Evolutionary conservation across 768 basidiomycete genomes (phyloP).

Genomic region (Tricholoma sp.): DNA sequence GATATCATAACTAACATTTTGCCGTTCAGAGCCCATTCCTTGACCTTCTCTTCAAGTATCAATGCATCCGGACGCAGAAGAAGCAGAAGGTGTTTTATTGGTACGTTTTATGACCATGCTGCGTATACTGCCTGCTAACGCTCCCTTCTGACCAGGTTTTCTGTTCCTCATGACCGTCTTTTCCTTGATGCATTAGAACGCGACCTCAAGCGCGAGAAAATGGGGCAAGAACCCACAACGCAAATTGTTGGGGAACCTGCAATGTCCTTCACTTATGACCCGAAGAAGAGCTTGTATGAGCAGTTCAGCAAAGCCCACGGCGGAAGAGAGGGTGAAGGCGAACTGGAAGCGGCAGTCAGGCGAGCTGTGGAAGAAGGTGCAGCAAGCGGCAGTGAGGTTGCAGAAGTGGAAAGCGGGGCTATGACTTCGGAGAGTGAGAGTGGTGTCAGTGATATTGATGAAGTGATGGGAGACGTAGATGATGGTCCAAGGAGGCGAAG

Average conservation of each 20-base stretch:
- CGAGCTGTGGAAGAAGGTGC: constrained; percentile 26
- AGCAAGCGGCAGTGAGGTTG: constrained; percentile 5
- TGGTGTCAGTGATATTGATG: constrained; percentile 17
- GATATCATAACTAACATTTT: constrained; percentile 31
- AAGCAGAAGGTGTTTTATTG: constrained; percentile 99
- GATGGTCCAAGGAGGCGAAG: constrained; percentile 11
- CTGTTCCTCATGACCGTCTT: constrained; percentile 93
- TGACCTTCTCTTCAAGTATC: constrained; percentile 91
- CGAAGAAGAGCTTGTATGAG: constrained; percentile 80
- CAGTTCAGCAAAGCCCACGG: constrained; percentile 62
- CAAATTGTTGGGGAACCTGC: constrained; percentile 72
- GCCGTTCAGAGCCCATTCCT: constrained; percentile 75
- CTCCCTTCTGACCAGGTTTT: constrained; percentile 59
- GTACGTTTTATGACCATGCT: constrained; percentile 37
- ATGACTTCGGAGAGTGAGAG: constrained; percentile 22
- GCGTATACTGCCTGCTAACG: background rate
- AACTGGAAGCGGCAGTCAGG: constrained; percentile 31
- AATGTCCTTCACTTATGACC: constrained; percentile 82
- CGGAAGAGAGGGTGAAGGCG: constrained; percentile 36
- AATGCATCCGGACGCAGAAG: constrained; percentile 96
- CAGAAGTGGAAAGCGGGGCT: constrained; percentile 16
- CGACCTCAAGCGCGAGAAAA: constrained; percentile 93
- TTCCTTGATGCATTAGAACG: constrained; percentile 96
- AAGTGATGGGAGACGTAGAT: constrained; percentile 17
- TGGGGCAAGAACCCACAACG: constrained; percentile 84